Evolutionary conservation across 805 yeast species (phyloP).

Genomic region (Candida andamanensis): DNA sequence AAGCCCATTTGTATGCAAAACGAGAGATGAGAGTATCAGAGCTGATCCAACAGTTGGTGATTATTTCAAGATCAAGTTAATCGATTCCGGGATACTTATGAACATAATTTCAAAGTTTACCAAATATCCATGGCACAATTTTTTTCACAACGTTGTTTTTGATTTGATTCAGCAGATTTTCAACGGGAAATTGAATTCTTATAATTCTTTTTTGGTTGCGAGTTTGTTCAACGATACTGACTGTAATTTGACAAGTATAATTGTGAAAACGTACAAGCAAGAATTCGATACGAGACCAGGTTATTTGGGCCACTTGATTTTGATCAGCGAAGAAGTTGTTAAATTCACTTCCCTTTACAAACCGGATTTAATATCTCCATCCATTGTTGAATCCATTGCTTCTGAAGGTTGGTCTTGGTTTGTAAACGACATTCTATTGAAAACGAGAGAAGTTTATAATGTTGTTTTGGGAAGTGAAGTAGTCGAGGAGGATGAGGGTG

Average conservation of each 20-base stretch:
- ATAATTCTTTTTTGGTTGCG: conserved; percentile 52
- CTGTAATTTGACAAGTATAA: conserved; percentile 23
- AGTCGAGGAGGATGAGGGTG: conserved; percentile 8
- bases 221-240: conserved; percentile 18
- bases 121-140: conserved; percentile 93
- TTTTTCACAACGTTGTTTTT: conserved; percentile 94
- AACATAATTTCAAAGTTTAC: conserved; percentile 73
- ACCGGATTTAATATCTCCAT: conserved; percentile 53
- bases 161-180: conserved; percentile 93
- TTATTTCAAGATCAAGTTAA: conserved; percentile 71
- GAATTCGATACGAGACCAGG: conserved; percentile 64
- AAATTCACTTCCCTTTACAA: conserved; percentile 68
- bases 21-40: conserved; percentile 34
- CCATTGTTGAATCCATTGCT: conserved; percentile 43
- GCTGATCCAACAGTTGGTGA: conserved; percentile 78
- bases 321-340: conserved; percentile 93
- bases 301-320: conserved; percentile 93
- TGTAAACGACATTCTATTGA: conserved; percentile 43
- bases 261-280: conserved; percentile 21
- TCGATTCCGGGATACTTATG: conserved; percentile 66
- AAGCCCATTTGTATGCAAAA: conserved; percentile 37
- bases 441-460: conserved; percentile 52
- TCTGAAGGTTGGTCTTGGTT: conserved; percentile 51
- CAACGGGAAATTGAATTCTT: conserved; percentile 88
- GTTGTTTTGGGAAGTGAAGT: conserved; percentile 48